Evolutionary conservation across 257 asterid species (phyloP), one percentile per base, ranked within the genome.

Genomic region (Craterostigma plantagineum): DNA sequence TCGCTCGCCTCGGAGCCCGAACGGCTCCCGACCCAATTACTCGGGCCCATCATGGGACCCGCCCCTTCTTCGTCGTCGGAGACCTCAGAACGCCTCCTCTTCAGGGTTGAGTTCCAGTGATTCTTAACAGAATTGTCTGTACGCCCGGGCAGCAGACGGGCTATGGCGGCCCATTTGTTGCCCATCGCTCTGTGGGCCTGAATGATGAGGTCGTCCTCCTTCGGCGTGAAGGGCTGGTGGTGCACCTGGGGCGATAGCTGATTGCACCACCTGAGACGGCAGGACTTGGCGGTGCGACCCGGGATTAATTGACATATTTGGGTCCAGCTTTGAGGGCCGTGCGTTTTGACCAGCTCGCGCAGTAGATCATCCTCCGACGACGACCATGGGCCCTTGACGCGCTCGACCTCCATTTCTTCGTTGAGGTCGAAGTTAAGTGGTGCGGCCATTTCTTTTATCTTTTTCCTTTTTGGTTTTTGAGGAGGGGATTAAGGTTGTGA

Each of bases 381-480:
- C 52, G 94, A 81, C 97, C 97, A 87, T 1, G 97, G 97, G 3
- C 97, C 95, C 57, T 78, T 87, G 63, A 78, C 75, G 53, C 93
- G 93, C 76, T 81, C 90, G 51, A 57, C 59, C 55, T 67, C 72
- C n/a, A n/a, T n/a, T 17, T 35, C 48, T 9, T 33, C n/a, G n/a
- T n/a, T 18, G 8, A 23, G 1, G 15, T 16, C 51, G 7, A 35
- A 27, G 12, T 45, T 57, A 8, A 36, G 16, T 52, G 18, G 62
- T 1, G 61, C 45, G 11, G 50, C 46, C 52, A 58, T 46, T 52
- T n/a, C n/a, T n/a, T n/a, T n/a, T n/a, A n/a, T 23, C 30, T 23
- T 23, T 23, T 23, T 6, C 6, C 6, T 23, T 23, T 23, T 23
- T 23, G 2, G 2, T 23, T 23, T 23, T 23, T 23, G 30, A 6